Base-by-base conservation (phyloP, 2,329 filamentous ascomycete species). In the Paecilomyces sp. region DNA sequence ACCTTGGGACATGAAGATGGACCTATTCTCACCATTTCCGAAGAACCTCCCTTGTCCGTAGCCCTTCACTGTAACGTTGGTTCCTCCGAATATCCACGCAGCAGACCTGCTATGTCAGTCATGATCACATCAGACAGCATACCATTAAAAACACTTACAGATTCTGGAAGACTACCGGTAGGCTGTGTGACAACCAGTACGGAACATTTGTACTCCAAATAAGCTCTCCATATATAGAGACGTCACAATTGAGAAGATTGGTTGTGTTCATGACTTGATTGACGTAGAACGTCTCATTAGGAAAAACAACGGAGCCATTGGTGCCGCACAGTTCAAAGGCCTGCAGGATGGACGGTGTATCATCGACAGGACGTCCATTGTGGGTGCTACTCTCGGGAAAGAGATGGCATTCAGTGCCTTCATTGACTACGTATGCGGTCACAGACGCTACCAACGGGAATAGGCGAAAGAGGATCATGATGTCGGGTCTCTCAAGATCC, bases 161-260 rank as follows among this genome's bases (percentile, higher is more conserved):
- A 62, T 85, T 83, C 67, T 85, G 82, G 65, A 81, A 84, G 3
- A 78, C 80, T 7, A 84, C 74, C 0, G 78, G 74, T 61, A 84
- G 74, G 5, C 80, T 81, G 41, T 81, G 73, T 9, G 74, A 74
- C 0, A 81, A 75, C 82, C 82, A 85, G 68, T 84, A 84, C 6
- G 72, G 62, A 8, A 83, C 78, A 61, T 82, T 74, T 1, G 72
- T 71, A 56, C 73, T 75, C 76, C 79, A 81, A 28, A 64, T 62
- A 11, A 70, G 61, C 55, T 67, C 68, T 7, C 70, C 70, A 28
- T 63, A 63, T 2, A 70, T 62, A 3, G 63, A 64, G 18, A 71
- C 64, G 25, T 72, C 64, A 41, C 69, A 70, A 36, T 71, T 69
- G 36, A 61, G 54, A 3, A 68, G 58, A 15, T 64, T 64, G 9